phyloP scores from a whole-genome alignment of 805 yeast genomes.

The Wickerhamomyces queroliae region DNA sequence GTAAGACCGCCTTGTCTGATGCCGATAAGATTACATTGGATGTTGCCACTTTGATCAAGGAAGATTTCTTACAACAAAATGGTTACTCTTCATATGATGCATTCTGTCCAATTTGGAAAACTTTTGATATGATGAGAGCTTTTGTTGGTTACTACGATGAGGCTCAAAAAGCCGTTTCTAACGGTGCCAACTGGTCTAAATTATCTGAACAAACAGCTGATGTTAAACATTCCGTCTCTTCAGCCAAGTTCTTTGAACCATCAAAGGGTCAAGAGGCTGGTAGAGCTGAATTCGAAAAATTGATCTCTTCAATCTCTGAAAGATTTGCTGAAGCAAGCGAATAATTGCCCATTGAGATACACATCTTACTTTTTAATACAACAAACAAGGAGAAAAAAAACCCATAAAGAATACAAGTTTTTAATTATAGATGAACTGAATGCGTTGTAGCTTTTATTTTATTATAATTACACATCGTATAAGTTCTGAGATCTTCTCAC shows the following conservation, averaged over 20 bases:
- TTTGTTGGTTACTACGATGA: constrained; percentile 90
- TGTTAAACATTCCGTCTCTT: constrained; percentile 88
- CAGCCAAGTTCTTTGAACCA: constrained; percentile 96
- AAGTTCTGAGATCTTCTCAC: not conserved
- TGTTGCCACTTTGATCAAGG: constrained; percentile 86
- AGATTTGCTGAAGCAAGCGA: constrained; percentile 95
- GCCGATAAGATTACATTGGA: constrained; percentile 95
- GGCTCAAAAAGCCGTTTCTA: constrained; percentile 93
- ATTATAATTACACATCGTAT: not conserved
- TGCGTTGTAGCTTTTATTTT: no score
- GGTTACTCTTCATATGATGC: constrained; percentile 98
- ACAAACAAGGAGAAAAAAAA: no score
- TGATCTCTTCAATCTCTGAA: constrained; percentile 73
- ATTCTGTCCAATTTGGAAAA: constrained; percentile 99
- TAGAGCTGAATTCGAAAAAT: constrained; percentile 68
- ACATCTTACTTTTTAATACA: no score
- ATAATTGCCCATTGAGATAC: no score
- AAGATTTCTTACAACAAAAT: constrained; percentile 98
- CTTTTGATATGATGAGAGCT: constrained; percentile 95
- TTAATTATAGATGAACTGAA: no score
- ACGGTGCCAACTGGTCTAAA: constrained; percentile 94
- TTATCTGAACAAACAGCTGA: constrained; percentile 84
- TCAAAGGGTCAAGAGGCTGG: constrained; percentile 80
- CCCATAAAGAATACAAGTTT: no score
- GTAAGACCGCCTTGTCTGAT: constrained; percentile 96